Evolutionary conservation across 352 stramenopile species (phyloP).

Genomic region (Phytophthora citricola): DNA sequence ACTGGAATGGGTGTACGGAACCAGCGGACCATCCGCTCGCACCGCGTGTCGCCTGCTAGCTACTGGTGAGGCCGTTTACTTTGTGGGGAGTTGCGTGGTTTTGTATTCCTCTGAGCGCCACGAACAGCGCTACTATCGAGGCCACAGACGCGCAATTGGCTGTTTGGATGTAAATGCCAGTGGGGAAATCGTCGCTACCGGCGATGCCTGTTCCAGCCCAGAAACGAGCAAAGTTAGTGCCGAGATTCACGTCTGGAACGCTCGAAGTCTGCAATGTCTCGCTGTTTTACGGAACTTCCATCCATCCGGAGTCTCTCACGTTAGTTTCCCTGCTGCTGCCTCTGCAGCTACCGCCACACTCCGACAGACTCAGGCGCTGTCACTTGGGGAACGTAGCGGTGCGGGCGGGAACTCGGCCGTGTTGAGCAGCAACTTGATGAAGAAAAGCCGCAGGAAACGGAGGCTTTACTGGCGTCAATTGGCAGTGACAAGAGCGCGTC

Average conservation of each 20-base stretch:
- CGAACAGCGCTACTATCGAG: conserved; percentile 75
- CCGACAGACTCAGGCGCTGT: conserved; percentile 38
- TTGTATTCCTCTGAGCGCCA: conserved; percentile 70
- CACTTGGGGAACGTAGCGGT: conserved; percentile 38
- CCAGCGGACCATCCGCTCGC: conserved; percentile 47
- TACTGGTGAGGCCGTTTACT: conserved; percentile 73
- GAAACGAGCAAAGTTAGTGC: conserved; percentile 12
- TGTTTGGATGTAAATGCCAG: conserved; percentile 68
- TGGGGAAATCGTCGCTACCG: conserved; percentile 74
- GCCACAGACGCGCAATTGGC: conserved; percentile 63
- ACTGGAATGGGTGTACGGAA: conserved; percentile 84
- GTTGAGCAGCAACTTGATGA: conserved; percentile 53
- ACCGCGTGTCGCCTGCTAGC: conserved; percentile 59
- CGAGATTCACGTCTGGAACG: conserved; percentile 82
- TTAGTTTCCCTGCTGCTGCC: conserved; percentile 64
- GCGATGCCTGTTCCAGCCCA: conserved; percentile 26
- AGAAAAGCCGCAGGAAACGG: conserved; percentile 67
- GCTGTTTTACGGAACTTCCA: conserved; percentile 74
- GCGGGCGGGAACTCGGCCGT: conserved; percentile 34
- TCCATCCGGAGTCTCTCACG: conserved; percentile 51
- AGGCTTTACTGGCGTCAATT: conserved; percentile 66
- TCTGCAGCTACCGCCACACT: conserved; percentile 53
- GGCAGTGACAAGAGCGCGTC: conserved; percentile 64
- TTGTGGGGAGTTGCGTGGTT: conserved; percentile 78
- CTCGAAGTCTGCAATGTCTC: conserved; percentile 69